These are phyloP conservation scores for Pilasporangium apinafurcum DNA, from an alignment of 352 stramenopile species.

Conservation along the genomic window DNA sequence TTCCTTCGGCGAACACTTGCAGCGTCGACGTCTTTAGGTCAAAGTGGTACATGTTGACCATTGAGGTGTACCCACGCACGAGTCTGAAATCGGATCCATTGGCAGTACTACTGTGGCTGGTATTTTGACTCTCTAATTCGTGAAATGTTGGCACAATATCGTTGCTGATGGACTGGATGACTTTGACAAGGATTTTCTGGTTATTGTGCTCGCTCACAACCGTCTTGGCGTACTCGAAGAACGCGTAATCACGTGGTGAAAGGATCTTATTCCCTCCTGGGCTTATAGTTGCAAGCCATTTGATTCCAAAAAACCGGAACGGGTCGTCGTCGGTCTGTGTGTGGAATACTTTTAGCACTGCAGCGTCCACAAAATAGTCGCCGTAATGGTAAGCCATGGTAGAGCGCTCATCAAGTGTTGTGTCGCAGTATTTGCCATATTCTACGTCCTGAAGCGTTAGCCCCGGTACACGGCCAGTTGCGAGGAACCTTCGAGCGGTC, in stretches of 20 bases:
- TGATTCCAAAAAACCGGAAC: constrained; percentile 75
- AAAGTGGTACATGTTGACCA: constrained; percentile 58
- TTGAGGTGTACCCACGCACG: constrained; percentile 45
- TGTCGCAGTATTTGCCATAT: constrained; percentile 67
- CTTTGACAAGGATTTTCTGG: constrained; percentile 53
- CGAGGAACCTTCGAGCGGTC: constrained; percentile 36
- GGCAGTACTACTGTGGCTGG: too few species aligned
- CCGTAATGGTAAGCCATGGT: constrained; percentile 46
- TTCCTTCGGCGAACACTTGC: constrained; percentile 63
- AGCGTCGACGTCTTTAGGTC: constrained; percentile 44
- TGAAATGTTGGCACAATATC: constrained; percentile 25
- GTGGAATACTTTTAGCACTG: constrained; percentile 54
- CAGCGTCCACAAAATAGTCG: constrained; percentile 66
- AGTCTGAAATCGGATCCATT: constrained; percentile 32
- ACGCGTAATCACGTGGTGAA: constrained; percentile 49
- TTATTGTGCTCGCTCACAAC: constrained; percentile 27
- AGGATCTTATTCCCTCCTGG: constrained; percentile 38
- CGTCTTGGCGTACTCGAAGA: constrained; percentile 54
- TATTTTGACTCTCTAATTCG: constrained; percentile 4
- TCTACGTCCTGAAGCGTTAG: constrained; percentile 58
- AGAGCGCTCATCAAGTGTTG: constrained; percentile 59
- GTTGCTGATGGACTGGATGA: constrained; percentile 50
- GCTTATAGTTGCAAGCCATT: constrained; percentile 57
- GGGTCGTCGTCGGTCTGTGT: constrained; percentile 48
- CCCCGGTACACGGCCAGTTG: constrained; percentile 43